phyloP scores from a whole-genome alignment of 108 stramenopile genomes.

The Nannochloropsis salina region DNA sequence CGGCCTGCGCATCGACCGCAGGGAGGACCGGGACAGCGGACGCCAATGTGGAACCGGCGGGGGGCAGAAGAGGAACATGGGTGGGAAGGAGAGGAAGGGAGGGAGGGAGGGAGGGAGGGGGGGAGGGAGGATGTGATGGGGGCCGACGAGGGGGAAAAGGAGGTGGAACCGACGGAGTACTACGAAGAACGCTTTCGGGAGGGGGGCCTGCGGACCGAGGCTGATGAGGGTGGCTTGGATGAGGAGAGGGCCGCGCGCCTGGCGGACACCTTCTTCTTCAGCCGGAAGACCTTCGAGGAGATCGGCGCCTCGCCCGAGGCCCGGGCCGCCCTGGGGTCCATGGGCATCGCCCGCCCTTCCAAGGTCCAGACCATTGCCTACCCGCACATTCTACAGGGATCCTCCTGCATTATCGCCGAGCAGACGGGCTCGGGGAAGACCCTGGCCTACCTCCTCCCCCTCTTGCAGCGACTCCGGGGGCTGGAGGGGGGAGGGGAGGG shows the following conservation, averaged over 20 bases:
- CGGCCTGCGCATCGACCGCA: not conserved
- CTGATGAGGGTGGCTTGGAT: not conserved
- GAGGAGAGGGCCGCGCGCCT: not conserved
- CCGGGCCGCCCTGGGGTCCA: not conserved
- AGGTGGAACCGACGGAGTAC: slow-evolving; percentile 11
- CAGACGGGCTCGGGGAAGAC: slow-evolving; percentile 92
- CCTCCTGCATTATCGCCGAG: slow-evolving; percentile 74
- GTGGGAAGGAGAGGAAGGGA: not conserved
- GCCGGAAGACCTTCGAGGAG: not conserved
- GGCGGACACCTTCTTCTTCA: slow-evolving; percentile 16
- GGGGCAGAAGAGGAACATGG: not conserved
- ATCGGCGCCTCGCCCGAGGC: slow-evolving; percentile 18
- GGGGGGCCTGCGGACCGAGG: not conserved
- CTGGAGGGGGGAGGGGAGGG: not conserved
- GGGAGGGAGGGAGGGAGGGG: not conserved
- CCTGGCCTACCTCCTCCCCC: slow-evolving; percentile 76
- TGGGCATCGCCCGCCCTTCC: not conserved
- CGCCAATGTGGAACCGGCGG: not conserved
- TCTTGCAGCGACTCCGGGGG: slow-evolving; percentile 62
- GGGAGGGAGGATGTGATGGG: not conserved
- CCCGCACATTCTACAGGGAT: slow-evolving; percentile 48
- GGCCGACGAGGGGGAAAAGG: not conserved
- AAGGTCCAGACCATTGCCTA: slow-evolving; percentile 43
- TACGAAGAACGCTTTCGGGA: not conserved
- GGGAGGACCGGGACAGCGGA: not conserved